phyloP scores from a whole-genome alignment of 2,329 filamentous ascomycete species.

The Sporothrix pseudoabietina region DNA sequence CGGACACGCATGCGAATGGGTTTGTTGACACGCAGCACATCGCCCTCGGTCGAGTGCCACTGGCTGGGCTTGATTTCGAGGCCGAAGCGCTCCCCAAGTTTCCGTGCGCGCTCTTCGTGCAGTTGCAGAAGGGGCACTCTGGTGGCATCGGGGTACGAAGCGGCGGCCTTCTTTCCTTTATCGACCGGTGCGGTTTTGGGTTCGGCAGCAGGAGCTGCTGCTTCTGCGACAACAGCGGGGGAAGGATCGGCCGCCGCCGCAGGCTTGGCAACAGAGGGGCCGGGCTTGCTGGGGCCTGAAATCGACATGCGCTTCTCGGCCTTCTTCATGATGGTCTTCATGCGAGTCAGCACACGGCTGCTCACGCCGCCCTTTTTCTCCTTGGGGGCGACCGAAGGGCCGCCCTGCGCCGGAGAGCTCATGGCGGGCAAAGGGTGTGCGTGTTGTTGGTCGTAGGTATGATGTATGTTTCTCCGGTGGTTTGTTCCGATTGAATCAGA shows the following conservation, averaged over 20 bases:
- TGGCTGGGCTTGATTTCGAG: constrained; percentile 58
- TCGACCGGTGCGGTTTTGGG: background rate
- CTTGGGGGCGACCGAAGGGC: constrained; percentile 43
- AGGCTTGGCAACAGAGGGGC: constrained; percentile 30
- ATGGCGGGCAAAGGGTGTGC: constrained; percentile 38
- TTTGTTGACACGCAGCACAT: constrained; percentile 69
- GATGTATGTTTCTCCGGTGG: background rate
- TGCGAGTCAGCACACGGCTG: constrained; percentile 52
- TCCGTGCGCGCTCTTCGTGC: constrained; percentile 59
- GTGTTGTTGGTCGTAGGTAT: background rate
- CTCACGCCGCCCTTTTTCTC: constrained; percentile 52
- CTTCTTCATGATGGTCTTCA: constrained; percentile 55
- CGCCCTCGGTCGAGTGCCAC: constrained; percentile 56
- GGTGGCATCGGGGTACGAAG: constrained; percentile 27
- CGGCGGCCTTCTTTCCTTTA: constrained; percentile 30
- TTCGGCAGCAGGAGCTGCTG: background rate
- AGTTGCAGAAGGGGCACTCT: constrained; percentile 54
- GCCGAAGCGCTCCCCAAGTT: constrained; percentile 58
- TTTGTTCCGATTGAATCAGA: background rate
- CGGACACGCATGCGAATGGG: constrained; percentile 77
- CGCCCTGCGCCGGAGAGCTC: constrained; percentile 49
- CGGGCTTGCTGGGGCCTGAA: constrained; percentile 34
- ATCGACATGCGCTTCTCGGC: constrained; percentile 42
- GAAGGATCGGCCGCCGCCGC: background rate
- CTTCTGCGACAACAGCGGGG: constrained; percentile 6